A percentile compares a stretch with the other conserved stretches of the same genome.
phyloP scores from a whole-genome alignment of 129 eudicot species.

The Lactuca saligna region DNA sequence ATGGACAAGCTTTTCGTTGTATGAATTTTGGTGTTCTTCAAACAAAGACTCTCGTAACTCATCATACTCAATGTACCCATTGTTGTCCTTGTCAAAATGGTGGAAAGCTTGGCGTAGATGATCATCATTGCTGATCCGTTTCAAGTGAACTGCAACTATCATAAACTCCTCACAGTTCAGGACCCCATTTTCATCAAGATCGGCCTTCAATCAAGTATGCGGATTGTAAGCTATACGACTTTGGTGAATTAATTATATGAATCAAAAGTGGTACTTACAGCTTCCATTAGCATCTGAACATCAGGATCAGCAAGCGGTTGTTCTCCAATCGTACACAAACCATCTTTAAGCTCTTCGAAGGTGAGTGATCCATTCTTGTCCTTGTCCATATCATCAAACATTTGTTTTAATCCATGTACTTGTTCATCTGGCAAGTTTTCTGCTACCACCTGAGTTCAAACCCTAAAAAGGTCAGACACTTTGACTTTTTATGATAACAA shows the following conservation, averaged over 20 bases:
- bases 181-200: slow-evolving; percentile 74
- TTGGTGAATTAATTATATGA: background rate
- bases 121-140: slow-evolving; percentile 67
- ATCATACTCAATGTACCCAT: slow-evolving; percentile 83
- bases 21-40: slow-evolving; percentile 50
- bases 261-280: slow-evolving; percentile 52
- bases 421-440: slow-evolving; percentile 78
- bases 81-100: slow-evolving; percentile 69
- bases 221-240: background rate
- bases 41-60: slow-evolving; percentile 67
- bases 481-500: background rate
- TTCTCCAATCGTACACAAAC: slow-evolving; percentile 52
- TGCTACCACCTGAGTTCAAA: slow-evolving; percentile 67
- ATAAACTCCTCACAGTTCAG: slow-evolving; percentile 76
- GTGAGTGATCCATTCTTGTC: slow-evolving; percentile 79
- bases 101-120: slow-evolving; percentile 63
- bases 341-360: slow-evolving; percentile 80
- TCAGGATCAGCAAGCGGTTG: slow-evolving; percentile 77
- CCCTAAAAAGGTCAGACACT: background rate
- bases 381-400: slow-evolving; percentile 82
- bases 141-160: slow-evolving; percentile 74
- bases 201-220: slow-evolving; percentile 56
- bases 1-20: slow-evolving; percentile 57
- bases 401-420: slow-evolving; percentile 50
- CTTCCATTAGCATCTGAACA: slow-evolving; percentile 71